phyloP scores from a whole-genome alignment of 2,329 filamentous ascomycete genomes.

The Cladophialophora exuberans region DNA sequence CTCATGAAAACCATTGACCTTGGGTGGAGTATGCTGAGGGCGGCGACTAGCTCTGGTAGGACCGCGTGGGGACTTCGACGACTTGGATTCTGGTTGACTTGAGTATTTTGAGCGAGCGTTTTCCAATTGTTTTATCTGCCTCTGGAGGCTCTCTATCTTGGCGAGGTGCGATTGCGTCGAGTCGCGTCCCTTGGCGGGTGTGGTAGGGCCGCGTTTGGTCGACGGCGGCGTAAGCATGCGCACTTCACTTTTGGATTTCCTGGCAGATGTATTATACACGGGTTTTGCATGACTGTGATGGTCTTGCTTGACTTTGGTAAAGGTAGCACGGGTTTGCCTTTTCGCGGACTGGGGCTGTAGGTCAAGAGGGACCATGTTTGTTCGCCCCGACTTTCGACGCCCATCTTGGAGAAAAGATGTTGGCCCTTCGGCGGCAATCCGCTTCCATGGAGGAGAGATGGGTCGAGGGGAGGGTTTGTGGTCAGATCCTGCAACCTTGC shows the following conservation, averaged over 20 bases:
- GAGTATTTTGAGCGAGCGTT: slow-evolving; percentile 14
- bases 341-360: slow-evolving; percentile 52
- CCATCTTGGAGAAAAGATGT: slow-evolving; percentile 75
- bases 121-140: slow-evolving; percentile 1
- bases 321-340: slow-evolving; percentile 49
- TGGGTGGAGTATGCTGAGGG: slow-evolving; percentile 1
- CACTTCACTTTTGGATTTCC: slow-evolving; percentile 28
- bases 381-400: slow-evolving; percentile 63
- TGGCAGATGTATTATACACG: slow-evolving; percentile 38
- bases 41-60: neutral
- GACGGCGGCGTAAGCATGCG: slow-evolving; percentile 7
- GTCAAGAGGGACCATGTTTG: slow-evolving; percentile 54
- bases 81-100: neutral
- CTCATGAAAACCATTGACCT: slow-evolving; percentile 14
- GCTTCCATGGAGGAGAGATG: slow-evolving; percentile 90
- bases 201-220: slow-evolving; percentile 16
- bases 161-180: neutral
- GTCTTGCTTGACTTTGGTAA: slow-evolving; percentile 30
- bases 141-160: slow-evolving; percentile 15
- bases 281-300: slow-evolving; percentile 28
- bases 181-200: slow-evolving; percentile 21
- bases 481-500: slow-evolving; percentile 44
- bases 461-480: slow-evolving; percentile 44
- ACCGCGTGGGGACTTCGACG: slow-evolving; percentile 13
- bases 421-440: slow-evolving; percentile 78